phyloP scores from a whole-genome alignment of 73 alveolate species.

The Halteria grandinella region DNA sequence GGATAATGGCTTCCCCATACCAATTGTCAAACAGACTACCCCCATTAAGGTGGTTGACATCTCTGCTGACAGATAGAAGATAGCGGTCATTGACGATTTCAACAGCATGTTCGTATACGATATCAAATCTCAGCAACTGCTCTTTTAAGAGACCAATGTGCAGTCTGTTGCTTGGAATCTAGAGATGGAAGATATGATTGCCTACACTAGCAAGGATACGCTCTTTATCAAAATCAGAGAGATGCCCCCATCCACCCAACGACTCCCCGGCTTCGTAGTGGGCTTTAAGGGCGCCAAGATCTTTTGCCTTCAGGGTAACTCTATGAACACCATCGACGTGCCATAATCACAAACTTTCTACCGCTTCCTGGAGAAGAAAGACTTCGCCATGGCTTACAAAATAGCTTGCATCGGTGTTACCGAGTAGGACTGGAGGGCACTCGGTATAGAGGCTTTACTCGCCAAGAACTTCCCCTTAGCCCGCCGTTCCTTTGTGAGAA shows the following conservation, averaged over 20 bases:
- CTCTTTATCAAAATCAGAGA: conserved; percentile 69
- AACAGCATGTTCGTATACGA: conserved; percentile 92
- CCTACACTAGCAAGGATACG: conserved; percentile 78
- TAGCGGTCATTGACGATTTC: conserved; percentile 94
- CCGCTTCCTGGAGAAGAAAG: conserved; percentile 93
- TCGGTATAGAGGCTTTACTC: conserved; percentile 94
- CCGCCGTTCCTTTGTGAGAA: conserved; percentile 87
- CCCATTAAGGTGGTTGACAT: conserved; percentile 92
- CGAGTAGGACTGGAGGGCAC: conserved; percentile 96
- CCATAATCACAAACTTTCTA: conserved; percentile 94
- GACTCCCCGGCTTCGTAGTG: conserved; percentile 94
- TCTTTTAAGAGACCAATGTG: conserved; percentile 91
- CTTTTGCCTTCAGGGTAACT: conserved; percentile 84
- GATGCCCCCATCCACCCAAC: conserved; percentile 86
- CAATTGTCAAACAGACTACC: conserved; percentile 89
- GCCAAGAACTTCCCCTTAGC: conserved; percentile 89
- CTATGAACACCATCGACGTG: conserved; percentile 92
- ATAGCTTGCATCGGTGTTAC: conserved; percentile 99
- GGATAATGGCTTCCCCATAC: conserved; percentile 98
- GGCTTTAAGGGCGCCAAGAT: conserved; percentile 98
- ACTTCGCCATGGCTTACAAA: conserved; percentile 86
- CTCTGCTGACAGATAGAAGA: conserved; percentile 80
- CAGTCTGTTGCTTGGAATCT: conserved; percentile 96
- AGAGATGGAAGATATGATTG: conserved; percentile 96
- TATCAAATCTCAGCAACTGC: conserved; percentile 81